Evolutionary conservation across 1,284 basidiomycete species (phyloP).

Genomic region (Phlebopus sp.): DNA sequence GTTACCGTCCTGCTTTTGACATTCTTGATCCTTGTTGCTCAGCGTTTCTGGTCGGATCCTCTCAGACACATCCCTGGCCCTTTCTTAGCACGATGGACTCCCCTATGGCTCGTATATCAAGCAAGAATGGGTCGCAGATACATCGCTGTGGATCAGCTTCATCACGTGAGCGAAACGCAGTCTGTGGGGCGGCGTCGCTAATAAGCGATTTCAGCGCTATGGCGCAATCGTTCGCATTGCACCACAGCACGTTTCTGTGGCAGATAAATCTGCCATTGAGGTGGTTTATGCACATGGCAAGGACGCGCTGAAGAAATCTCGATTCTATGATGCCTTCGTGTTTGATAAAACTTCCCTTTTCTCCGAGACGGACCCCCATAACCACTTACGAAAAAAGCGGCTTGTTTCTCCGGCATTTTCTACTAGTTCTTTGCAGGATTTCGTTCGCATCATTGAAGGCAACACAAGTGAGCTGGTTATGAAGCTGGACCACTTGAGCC

Average conservation of each 20-base stretch:
- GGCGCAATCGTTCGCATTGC: constrained; percentile 28
- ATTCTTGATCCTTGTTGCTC: background rate
- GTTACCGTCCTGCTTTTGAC: too few species aligned
- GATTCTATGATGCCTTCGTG: constrained; percentile 29
- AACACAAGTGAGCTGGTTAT: constrained; percentile 13
- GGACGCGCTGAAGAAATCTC: constrained; percentile 25
- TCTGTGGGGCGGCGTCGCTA: background rate
- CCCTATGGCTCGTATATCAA: constrained; percentile 30
- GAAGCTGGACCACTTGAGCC: constrained; percentile 21
- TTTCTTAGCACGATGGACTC: constrained; percentile 24
- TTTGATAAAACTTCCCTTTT: constrained; percentile 25
- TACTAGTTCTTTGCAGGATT: constrained; percentile 16
- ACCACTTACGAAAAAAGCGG: constrained; percentile 24
- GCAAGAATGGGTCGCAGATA: constrained; percentile 23
- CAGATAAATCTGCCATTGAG: constrained; percentile 21
- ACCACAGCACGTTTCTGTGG: constrained; percentile 29
- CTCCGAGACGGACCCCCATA: constrained; percentile 23
- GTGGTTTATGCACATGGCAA: constrained; percentile 29
- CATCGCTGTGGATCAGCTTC: constrained; percentile 24
- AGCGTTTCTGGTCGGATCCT: background rate
- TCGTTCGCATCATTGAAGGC: constrained; percentile 14
- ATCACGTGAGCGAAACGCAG: constrained; percentile 16
- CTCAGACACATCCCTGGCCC: constrained; percentile 24
- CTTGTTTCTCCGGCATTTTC: constrained; percentile 27
- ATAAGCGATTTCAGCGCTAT: constrained; percentile 17